phyloP scores from a whole-genome alignment of 441 rosid genomes.

The Arabidopsis lyrata region DNA sequence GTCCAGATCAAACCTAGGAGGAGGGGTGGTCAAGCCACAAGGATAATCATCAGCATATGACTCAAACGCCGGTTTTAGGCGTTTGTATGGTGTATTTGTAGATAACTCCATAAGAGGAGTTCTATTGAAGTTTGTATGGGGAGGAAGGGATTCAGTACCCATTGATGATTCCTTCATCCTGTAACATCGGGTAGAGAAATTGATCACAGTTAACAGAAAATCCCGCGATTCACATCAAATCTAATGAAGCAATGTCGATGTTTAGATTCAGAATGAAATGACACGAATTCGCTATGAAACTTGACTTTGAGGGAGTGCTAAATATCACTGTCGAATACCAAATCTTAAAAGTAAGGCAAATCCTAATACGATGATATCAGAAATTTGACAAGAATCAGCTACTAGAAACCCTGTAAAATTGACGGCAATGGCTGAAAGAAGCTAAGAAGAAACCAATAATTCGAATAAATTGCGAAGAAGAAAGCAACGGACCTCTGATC shows the following conservation, averaged over 20 bases:
- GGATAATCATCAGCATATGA: conserved; percentile 29
- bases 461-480: neutral
- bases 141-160: conserved; percentile 41
- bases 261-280: neutral
- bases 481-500: conserved; percentile 32
- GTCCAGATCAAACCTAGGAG: conserved; percentile 17
- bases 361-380: neutral
- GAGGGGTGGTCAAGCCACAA: conserved; percentile 22
- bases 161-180: conserved; percentile 47
- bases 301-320: neutral
- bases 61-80: conserved; percentile 26
- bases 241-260: conserved; percentile 11
- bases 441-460: neutral
- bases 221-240: neutral
- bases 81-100: conserved; percentile 48
- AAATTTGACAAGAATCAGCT: neutral
- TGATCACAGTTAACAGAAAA: neutral
- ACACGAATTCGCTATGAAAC: neutral
- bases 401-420: too few species aligned
- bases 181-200: conserved; percentile 18
- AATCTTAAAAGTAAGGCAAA: neutral
- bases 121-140: conserved; percentile 45
- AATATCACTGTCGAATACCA: neutral
- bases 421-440: neutral
- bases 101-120: conserved; percentile 69